Evolutionary conservation across 225 moss, liverwort and hornwort species (phyloP), one percentile per base, ranked within the genome.

Genomic region (Pleurozium schreberi): DNA sequence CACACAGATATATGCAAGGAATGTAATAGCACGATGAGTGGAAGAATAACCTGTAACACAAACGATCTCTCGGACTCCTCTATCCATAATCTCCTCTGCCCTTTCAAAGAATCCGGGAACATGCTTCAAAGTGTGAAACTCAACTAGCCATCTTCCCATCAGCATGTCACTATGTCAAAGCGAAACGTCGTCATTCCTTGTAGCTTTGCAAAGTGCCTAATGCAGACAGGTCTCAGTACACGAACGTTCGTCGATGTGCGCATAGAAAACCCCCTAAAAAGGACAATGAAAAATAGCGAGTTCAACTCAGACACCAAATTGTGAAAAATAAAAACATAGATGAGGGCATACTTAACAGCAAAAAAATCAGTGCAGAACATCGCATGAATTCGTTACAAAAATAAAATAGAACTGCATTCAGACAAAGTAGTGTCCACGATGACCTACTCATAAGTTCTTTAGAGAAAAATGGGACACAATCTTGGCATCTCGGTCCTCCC

Each of bases 51-150:
- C 55, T 55, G 53, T 53, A 13, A 55, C 4, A 55, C 38, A 38
- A 53, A 77, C 25, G 21, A 77, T 38, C 25, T 77, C 77, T 57
- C 90, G 78, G 15, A 97, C 92, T 55, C 97, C 94, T 88, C 92
- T 94, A 61, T 92, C 91, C 77, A 92, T 93, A 59, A 97, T 91
- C 76, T 98, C 95, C 67, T 91, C 93, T 18, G 90, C 95, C 47
- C 92, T 87, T 45, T 96, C 52, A 33, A 98, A 78, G 75, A 98
- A 95, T 8, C 93, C 93, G 50, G 95, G 96, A 82, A 96, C 93
- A 87, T 95, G 97, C 89, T 95, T 97, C 89, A 98, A 88, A 88
- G 93, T 98, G 92, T 87, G 75, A 10, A 82, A 88, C 81, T 57
- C 12, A 62, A 76, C 69, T 43, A 43, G 66, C 53, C 85, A 90